Conservation (phyloP, 306 rosid genomes). For the Quercus alba region DNA sequence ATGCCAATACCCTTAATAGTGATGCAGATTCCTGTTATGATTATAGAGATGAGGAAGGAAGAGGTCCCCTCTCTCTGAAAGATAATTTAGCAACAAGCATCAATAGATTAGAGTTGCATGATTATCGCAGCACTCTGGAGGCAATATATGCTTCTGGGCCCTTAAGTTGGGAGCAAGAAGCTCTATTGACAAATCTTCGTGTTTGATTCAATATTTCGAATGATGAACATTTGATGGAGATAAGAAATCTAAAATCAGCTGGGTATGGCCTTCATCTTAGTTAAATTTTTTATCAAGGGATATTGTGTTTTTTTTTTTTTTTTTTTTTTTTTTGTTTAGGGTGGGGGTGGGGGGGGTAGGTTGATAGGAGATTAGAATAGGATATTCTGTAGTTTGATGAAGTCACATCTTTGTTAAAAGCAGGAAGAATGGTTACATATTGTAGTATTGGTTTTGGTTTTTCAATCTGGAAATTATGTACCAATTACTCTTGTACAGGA, state of each 20-base stretch:
- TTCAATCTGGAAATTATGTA: constrained; percentile 11
- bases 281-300: constrained; percentile 15
- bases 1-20: constrained; percentile 48
- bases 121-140: constrained; percentile 56
- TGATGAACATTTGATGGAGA: constrained; percentile 76
- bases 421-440: constrained; percentile 1
- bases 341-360: too few species aligned
- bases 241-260: constrained; percentile 43
- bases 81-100: constrained; percentile 43
- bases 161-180: constrained; percentile 92
- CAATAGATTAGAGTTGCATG: constrained; percentile 79
- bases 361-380: neutral
- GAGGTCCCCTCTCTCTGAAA: constrained; percentile 23
- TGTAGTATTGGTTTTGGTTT: neutral
- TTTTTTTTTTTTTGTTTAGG: too few species aligned
- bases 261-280: constrained; percentile 22
- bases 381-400: neutral
- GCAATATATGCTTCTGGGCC: constrained; percentile 80
- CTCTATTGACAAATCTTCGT: constrained; percentile 77
- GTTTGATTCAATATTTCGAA: constrained; percentile 76
- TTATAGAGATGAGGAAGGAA: constrained; percentile 36
- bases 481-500: neutral
- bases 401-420: constrained; percentile 17
- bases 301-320: neutral
- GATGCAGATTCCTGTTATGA: constrained; percentile 61